Base-by-base conservation (phyloP, 345 rosid genomes). In the Fremontodendron californicum region DNA sequence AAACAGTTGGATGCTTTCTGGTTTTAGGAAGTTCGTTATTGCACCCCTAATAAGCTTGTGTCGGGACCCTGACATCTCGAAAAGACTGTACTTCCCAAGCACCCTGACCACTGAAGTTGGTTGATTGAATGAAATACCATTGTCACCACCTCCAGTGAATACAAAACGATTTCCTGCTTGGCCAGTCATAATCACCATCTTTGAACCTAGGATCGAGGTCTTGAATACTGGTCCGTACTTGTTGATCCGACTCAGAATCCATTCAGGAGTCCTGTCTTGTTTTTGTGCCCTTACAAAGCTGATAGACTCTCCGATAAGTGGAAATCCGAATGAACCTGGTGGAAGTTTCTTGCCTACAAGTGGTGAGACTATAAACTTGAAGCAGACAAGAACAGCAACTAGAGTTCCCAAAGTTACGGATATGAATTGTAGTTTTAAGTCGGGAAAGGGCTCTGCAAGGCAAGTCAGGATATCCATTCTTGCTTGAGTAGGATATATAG, bases 161-260 rank as follows among this genome's bases (percentile, higher is more conserved):
- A 74, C 49, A 33, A 84, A 77, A 29, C 55, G 35, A 37, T 77
- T 81, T 3, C 81, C 79, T 23, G 68, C 75, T 39, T 73, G 81
- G 27, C 84, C 82, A 0, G 77, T 69, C 40, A 84, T 9, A 33
- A 84, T 66, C 10, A 79, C 78, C 57, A 61, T 58, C 6, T 52
- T 76, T 0, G 79, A 79, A 6, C 82, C 87, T 40, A 74, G 1
- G 12, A 79, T 21, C 6, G 84, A 79, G 27, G 87, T 74, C 77
- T 84, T 81, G 68, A 84, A 81, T 3, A 81, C 62, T 2, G 78
- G 81, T 74, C 83, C 81, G 6, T 79, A 71, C 75, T 70, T 77
- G 13, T 42, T 15, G 19, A 75, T 21, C 1, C 79, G 75, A 31
- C 33, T 54, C 27, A 77, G 78, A 4, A 81, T 37, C 87, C 87